Conservation (phyloP, 208 protist species). For the Leishmania turanica region DNA sequence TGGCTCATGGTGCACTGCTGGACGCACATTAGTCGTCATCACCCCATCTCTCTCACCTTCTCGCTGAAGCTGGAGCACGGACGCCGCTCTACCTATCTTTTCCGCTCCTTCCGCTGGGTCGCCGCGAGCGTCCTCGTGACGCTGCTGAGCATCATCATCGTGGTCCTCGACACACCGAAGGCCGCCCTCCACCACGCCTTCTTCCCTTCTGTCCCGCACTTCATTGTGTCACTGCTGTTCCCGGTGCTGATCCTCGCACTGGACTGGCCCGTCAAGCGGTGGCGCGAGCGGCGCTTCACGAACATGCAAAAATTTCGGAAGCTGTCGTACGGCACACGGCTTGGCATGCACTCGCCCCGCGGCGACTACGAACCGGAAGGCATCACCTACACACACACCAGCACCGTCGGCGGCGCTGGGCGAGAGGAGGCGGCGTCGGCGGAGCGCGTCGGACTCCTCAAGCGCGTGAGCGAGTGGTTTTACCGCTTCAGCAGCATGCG, state of each 20-base stretch:
- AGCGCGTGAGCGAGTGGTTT: constrained; percentile 68
- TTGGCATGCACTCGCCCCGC: constrained; percentile 92
- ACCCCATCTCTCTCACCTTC: constrained; percentile 69
- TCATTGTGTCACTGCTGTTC: constrained; percentile 60
- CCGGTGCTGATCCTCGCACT: constrained; percentile 67
- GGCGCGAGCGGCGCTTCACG: constrained; percentile 73
- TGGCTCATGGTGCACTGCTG: constrained; percentile 91
- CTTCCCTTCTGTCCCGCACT: constrained; percentile 72
- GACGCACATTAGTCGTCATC: constrained; percentile 90
- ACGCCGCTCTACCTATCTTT: constrained; percentile 69
- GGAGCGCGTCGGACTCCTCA: constrained; percentile 23
- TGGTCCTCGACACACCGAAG: constrained; percentile 45
- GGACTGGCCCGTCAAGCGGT: constrained; percentile 87
- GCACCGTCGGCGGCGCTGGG: not conserved
- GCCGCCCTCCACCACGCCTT: constrained; percentile 37
- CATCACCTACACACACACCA: constrained; percentile 36
- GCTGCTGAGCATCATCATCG: constrained; percentile 61
- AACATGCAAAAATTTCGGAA: constrained; percentile 91
- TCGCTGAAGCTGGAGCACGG: constrained; percentile 75
- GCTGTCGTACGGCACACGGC: constrained; percentile 86
- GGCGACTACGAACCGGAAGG: constrained; percentile 91
- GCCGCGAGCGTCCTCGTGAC: constrained; percentile 52
- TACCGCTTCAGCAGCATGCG: constrained; percentile 83
- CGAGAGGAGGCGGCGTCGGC: not conserved
- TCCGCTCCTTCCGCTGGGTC: constrained; percentile 72